These are phyloP conservation scores for Ophiostoma quercus DNA, from an alignment of 2,329 filamentous ascomycete genomes.

Conservation along the genomic window DNA sequence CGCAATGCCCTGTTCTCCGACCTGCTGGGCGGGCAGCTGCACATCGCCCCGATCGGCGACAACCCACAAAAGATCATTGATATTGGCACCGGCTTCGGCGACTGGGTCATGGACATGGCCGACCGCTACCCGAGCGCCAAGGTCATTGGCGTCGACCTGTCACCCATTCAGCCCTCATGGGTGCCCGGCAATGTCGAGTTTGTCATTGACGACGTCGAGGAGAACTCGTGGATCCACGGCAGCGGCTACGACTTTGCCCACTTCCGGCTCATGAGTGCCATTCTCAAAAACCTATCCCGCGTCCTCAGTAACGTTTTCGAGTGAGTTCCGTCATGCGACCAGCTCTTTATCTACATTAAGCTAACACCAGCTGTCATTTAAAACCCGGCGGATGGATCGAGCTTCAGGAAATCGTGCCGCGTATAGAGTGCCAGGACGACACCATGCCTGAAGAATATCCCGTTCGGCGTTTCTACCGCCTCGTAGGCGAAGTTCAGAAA, in stretches of 20 bases:
- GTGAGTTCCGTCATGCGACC: background rate
- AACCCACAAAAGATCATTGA: constrained; percentile 29
- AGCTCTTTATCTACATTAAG: background rate
- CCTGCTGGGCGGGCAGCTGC: constrained; percentile 45
- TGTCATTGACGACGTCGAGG: constrained; percentile 40
- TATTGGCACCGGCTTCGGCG: constrained; percentile 31
- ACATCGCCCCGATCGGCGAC: constrained; percentile 42
- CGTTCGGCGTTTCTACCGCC: constrained; percentile 29
- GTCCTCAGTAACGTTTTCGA: constrained; percentile 32
- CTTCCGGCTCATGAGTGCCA: constrained; percentile 50
- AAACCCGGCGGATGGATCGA: constrained; percentile 43
- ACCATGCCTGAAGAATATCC: constrained; percentile 33
- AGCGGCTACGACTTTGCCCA: constrained; percentile 55
- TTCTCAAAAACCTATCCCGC: constrained; percentile 44
- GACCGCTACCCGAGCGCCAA: constrained; percentile 34
- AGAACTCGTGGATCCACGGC: constrained; percentile 45
- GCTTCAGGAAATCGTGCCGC: constrained; percentile 33
- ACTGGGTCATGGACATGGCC: constrained; percentile 30
- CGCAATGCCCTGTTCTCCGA: constrained; percentile 50
- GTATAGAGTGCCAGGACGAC: constrained; percentile 29
- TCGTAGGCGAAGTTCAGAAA: constrained; percentile 20
- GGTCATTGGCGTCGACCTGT: constrained; percentile 43
- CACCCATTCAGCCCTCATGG: constrained; percentile 41
- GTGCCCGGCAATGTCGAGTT: constrained; percentile 38
- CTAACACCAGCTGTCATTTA: constrained; percentile 26